These are phyloP conservation scores for Phylloporus sp. DNA, from an alignment of 768 basidiomycete species.

Conservation along the genomic window DNA sequence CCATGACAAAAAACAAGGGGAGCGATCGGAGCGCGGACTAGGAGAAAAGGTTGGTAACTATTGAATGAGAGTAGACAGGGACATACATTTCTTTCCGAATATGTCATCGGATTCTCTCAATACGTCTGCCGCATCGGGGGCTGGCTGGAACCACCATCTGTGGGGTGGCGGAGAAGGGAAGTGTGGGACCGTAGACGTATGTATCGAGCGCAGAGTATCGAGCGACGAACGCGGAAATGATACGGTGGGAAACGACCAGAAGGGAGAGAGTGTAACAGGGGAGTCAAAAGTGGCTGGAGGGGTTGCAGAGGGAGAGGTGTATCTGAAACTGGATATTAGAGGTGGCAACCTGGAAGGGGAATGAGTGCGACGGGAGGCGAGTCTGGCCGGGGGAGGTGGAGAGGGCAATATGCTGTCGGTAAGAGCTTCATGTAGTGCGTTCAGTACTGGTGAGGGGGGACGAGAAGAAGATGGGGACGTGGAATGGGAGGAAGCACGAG, in stretches of 20 bases:
- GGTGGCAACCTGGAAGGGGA: conserved; percentile 45
- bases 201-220: conserved; percentile 51
- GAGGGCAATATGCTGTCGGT: conserved; percentile 37
- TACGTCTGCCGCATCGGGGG: conserved; percentile 36
- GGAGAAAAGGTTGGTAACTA: background rate
- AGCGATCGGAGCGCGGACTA: conserved; percentile 75
- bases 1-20: conserved; percentile 97
- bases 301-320: conserved; percentile 61
- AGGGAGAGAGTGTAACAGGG: conserved; percentile 10
- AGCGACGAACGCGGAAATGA: conserved; percentile 44
- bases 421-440: conserved; percentile 44
- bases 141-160: conserved; percentile 54
- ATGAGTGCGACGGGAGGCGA: conserved; percentile 33
- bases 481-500: background rate
- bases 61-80: background rate
- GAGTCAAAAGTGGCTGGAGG: conserved; percentile 39
- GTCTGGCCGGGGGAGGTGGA: conserved; percentile 42
- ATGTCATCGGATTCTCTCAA: conserved; percentile 52
- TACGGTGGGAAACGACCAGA: conserved; percentile 21
- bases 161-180: conserved; percentile 19
- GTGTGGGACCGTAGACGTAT: conserved; percentile 28
- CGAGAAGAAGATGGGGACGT: conserved; percentile 9
- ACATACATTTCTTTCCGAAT: conserved; percentile 59
- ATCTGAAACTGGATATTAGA: conserved; percentile 51
- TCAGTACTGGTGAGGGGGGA: conserved; percentile 39